Evolutionary conservation across 202 grass and related monocot genomes (phyloP).

Genomic region (Setaria viridis): DNA sequence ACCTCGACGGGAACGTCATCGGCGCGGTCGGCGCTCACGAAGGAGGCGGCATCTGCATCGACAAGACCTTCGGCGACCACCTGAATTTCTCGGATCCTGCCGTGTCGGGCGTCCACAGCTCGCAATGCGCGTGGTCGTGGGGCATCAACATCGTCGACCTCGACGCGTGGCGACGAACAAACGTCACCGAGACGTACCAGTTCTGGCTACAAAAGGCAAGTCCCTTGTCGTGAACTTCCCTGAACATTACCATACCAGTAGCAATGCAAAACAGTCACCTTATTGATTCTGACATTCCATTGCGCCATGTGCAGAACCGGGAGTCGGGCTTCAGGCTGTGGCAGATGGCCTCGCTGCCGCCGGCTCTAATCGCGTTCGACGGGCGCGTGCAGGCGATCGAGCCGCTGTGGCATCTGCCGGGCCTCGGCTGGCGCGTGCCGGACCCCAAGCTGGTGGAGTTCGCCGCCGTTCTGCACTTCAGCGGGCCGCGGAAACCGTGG

Average conservation of each 20-base stretch:
- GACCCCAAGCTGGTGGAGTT: constrained; percentile 56
- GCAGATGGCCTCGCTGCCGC: constrained; percentile 72
- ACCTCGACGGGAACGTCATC: constrained; percentile 71
- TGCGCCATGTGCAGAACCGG: constrained; percentile 66
- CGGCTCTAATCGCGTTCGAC: constrained; percentile 82
- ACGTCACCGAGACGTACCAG: constrained; percentile 72
- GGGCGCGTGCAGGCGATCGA: constrained; percentile 60
- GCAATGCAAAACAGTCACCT: neutral
- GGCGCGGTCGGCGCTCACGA: constrained; percentile 64
- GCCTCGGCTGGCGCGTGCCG: constrained; percentile 66
- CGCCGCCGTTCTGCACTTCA: constrained; percentile 85
- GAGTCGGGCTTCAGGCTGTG: constrained; percentile 69
- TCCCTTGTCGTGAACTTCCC: neutral
- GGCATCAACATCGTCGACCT: constrained; percentile 79
- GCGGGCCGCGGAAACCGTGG: constrained; percentile 92
- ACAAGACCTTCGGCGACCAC: constrained; percentile 65
- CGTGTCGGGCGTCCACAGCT: constrained; percentile 31
- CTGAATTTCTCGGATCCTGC: constrained; percentile 75
- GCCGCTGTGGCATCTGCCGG: constrained; percentile 69
- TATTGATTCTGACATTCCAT: neutral
- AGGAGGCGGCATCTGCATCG: constrained; percentile 53
- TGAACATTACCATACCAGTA: neutral
- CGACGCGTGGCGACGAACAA: constrained; percentile 68
- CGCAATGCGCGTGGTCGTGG: constrained; percentile 79
- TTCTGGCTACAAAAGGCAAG: constrained; percentile 80